These are phyloP conservation scores for Dianthus caryophyllus DNA, from an alignment of 148 eudicot genomes.

Conservation along the genomic window DNA sequence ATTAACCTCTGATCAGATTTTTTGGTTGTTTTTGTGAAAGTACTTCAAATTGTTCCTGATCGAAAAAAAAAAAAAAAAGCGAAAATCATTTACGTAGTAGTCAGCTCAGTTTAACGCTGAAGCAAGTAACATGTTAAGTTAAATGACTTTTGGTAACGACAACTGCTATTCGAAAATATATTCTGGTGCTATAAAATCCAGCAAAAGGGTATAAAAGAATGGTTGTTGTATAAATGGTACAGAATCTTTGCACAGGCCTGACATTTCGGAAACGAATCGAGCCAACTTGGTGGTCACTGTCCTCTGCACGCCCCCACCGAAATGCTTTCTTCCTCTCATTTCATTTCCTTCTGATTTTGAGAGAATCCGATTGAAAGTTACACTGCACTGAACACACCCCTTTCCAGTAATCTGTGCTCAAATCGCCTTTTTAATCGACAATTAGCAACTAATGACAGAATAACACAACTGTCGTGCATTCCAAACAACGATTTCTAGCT, in stretches of 20 bases:
- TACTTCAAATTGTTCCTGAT: no score
- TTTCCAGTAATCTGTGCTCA: constrained; percentile 16
- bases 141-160: background rate
- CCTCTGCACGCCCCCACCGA: constrained; percentile 40
- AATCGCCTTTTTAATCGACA: constrained; percentile 14
- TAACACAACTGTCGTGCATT: background rate
- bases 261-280: constrained; percentile 30
- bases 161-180: constrained; percentile 1
- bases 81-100: background rate
- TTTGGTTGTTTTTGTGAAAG: no score
- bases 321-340: constrained; percentile 30
- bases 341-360: constrained; percentile 19
- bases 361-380: constrained; percentile 37
- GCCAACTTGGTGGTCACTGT: constrained; percentile 44
- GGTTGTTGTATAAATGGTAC: constrained; percentile 8
- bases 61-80: no score
- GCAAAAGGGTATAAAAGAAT: constrained; percentile 20
- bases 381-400: constrained; percentile 11
- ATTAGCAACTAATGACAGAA: background rate
- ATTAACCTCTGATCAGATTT: no score
- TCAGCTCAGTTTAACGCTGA: background rate
- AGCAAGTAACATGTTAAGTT: constrained; percentile 4
- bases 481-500: background rate
- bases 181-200: constrained; percentile 1
- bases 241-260: constrained; percentile 31